Conservation (phyloP, 208 protist genomes). For the Leishmania tarentolae region DNA sequence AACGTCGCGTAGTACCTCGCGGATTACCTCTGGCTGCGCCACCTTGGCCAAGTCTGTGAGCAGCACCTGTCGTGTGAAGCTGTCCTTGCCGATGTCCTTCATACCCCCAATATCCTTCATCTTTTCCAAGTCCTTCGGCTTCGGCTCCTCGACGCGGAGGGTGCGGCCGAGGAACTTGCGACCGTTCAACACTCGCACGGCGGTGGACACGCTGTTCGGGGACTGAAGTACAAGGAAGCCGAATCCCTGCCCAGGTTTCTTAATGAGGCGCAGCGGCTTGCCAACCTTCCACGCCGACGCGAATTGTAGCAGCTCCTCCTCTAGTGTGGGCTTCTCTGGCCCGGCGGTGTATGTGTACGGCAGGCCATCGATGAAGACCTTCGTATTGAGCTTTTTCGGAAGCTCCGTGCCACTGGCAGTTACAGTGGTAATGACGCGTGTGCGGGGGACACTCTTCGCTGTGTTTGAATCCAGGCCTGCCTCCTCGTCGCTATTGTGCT, state of each 20-base stretch:
- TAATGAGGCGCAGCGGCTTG: slow-evolving; percentile 84
- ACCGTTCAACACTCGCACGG: slow-evolving; percentile 85
- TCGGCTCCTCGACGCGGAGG: slow-evolving; percentile 88
- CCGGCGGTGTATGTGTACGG: slow-evolving; percentile 73
- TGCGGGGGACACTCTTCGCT: slow-evolving; percentile 16
- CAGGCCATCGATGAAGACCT: slow-evolving; percentile 91
- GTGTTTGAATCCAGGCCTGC: neutral
- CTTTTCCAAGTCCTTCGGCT: slow-evolving; percentile 62
- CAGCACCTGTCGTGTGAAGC: slow-evolving; percentile 83
- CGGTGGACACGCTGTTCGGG: slow-evolving; percentile 82
- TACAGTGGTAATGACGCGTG: slow-evolving; percentile 63
- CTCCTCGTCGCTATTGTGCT: neutral
- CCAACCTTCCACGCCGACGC: slow-evolving; percentile 84
- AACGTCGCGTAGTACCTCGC: slow-evolving; percentile 85
- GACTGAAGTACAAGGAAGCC: slow-evolving; percentile 90
- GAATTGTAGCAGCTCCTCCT: slow-evolving; percentile 89
- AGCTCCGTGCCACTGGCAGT: slow-evolving; percentile 79
- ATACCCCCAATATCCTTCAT: slow-evolving; percentile 38
- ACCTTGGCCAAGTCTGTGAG: slow-evolving; percentile 84
- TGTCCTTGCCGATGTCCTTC: slow-evolving; percentile 74
- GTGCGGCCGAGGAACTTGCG: slow-evolving; percentile 89
- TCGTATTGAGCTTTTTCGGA: slow-evolving; percentile 84
- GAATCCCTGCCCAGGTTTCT: slow-evolving; percentile 89
- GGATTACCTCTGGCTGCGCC: slow-evolving; percentile 86
- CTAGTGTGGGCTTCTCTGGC: slow-evolving; percentile 58